Conservation (phyloP, 257 asterid species). For the Salvia hispanica region DNA sequence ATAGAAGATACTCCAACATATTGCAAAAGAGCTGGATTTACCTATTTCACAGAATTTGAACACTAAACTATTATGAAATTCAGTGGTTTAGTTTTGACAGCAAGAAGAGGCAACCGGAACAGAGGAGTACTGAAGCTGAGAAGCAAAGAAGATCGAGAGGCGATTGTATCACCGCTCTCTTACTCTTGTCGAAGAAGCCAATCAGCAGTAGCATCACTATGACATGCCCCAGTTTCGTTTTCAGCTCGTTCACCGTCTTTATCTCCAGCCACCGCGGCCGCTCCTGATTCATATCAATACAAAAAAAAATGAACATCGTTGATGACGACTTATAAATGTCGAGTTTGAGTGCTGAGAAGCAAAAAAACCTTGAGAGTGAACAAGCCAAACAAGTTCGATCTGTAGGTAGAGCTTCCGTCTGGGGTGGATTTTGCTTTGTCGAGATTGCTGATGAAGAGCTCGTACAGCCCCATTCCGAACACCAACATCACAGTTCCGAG, state of each 20-base stretch:
- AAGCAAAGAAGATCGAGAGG: conserved; percentile 89
- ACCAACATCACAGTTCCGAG: conserved; percentile 97
- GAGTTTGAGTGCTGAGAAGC: too few species aligned
- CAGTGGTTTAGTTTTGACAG: conserved; percentile 66
- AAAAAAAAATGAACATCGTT: too few species aligned
- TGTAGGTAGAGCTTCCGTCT: conserved; percentile 44
- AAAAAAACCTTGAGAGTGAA: conserved; percentile 78
- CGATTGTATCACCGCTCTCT: conserved; percentile 70
- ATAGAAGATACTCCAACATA: too few species aligned
- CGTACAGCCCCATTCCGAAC: conserved; percentile 94
- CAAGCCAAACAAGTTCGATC: conserved; percentile 77
- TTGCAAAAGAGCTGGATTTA: too few species aligned
- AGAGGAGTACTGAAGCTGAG: conserved; percentile 73
- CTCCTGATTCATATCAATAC: conserved; percentile 50
- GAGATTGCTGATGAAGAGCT: conserved; percentile 93
- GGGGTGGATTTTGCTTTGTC: conserved; percentile 58
- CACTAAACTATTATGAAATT: conserved; percentile 2
- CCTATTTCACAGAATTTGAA: not conserved
- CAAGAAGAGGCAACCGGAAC: conserved; percentile 74
- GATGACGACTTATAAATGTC: too few species aligned
- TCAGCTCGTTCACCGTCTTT: conserved; percentile 77
- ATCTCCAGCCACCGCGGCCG: conserved; percentile 87
- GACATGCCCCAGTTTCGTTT: conserved; percentile 88
- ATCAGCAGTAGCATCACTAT: conserved; percentile 92
- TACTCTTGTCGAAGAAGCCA: conserved; percentile 88